Base-by-base conservation (phyloP, 1,284 basidiomycete genomes). In the Fereydounia khargensis region DNA sequence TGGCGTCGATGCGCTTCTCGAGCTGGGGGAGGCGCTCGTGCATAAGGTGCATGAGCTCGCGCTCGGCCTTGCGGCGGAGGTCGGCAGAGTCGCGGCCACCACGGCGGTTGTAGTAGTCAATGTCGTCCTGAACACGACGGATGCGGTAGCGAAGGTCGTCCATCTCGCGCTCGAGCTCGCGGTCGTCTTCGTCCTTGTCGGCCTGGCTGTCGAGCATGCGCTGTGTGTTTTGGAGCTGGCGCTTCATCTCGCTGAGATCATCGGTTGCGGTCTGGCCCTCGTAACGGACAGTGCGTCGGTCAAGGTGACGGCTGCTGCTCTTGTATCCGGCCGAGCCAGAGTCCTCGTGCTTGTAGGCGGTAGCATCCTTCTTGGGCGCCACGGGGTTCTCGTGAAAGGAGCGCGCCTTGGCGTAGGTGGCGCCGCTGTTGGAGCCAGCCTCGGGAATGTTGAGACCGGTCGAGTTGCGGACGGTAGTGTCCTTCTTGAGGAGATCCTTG, bases 21-120 rank as follows among this genome's bases (percentile, higher is more conserved):
- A 98, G 82, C 58, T 89, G 88, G 0, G 94, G 95, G 3, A 99
- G 81, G 44, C 87, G 84, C 74, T 95, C 91, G 68, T 97, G 91
- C 84, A 89, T 85, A 38, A 99, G 80, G 45, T 82, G 81, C 60
- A 96, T 77, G 30, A 97, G 80, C 67, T 97, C 90, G 30, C 95
- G 82, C 78, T 98, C 95, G 18, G 95, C 81, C 68, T 85, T 84
- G 24, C 95, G 81, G 41, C 87, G 82, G 50, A 94, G 89, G 76
- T 89, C 90, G 8, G 83, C 81, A 5, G 80, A 77, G 8, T 85
- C 84, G 46, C 85, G 82, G 1, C 91, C 84, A 0, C 90, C 88
- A 16, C 86, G 84, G n/a, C 77, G 68, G 16, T 86, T 85, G 45
- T 87, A 84, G 69, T 94, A 91, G 36, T 96, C 92, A 35, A 99